phyloP scores from a whole-genome alignment of 2,329 filamentous ascomycete genomes.

The Aspergillus versicolor region DNA sequence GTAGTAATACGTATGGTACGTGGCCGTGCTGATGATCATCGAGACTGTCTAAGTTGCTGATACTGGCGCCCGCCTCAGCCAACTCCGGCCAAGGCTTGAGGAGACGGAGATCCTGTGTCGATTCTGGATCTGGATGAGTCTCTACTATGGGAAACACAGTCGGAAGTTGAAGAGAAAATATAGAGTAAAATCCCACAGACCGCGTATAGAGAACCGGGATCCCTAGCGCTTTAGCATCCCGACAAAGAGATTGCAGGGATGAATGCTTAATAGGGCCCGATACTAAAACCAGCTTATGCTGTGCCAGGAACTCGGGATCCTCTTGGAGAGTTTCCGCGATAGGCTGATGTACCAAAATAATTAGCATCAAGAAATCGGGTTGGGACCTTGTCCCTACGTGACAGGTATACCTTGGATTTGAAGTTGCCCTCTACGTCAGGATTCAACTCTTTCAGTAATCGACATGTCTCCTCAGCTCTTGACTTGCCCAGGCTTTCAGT shows the following conservation, averaged over 20 bases:
- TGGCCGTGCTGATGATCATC: conserved; percentile 84
- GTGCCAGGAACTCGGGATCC: conserved; percentile 38
- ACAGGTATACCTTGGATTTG: conserved; percentile 55
- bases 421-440: conserved; percentile 83
- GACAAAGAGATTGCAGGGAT: conserved; percentile 51
- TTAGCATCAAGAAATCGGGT: conserved; percentile 9
- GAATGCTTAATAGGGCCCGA: conserved; percentile 58
- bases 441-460: conserved; percentile 81
- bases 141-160: conserved; percentile 89
- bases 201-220: conserved; percentile 80
- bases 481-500: conserved; percentile 72
- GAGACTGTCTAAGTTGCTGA: conserved; percentile 66
- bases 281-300: conserved; percentile 62
- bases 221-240: conserved; percentile 54
- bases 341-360: conserved; percentile 22
- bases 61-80: conserved; percentile 61
- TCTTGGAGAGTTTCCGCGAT: conserved; percentile 39
- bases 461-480: conserved; percentile 74
- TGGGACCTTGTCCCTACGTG: not conserved
- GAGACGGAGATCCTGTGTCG: conserved; percentile 80
- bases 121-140: conserved; percentile 86
- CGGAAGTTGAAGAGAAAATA: conserved; percentile 76
- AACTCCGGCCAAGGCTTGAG: conserved; percentile 85
- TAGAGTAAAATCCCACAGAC: conserved; percentile 88
- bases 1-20: conserved; percentile 78